phyloP scores from a whole-genome alignment of 805 yeast species.

The Kuraishia piskuri region DNA sequence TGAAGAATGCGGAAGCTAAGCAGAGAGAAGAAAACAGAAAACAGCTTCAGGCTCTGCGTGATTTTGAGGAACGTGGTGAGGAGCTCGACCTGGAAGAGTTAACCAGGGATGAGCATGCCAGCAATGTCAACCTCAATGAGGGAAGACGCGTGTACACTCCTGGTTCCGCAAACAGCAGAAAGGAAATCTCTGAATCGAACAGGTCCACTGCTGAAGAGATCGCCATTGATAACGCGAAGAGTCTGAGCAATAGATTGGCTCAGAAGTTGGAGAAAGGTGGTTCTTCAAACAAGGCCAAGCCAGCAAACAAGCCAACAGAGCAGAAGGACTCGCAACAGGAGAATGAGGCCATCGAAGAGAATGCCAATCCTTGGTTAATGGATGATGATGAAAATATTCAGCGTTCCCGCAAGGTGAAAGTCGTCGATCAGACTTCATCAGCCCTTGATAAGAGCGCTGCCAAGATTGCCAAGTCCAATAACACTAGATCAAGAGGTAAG shows the following conservation, averaged over 20 bases:
- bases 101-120: conserved; percentile 24
- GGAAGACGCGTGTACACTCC: conserved; percentile 85
- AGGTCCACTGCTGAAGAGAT: conserved; percentile 32
- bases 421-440: conserved; percentile 43
- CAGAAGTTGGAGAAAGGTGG: conserved; percentile 7
- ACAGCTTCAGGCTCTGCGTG: conserved; percentile 40
- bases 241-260: conserved; percentile 31
- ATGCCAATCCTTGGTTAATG: conserved; percentile 42
- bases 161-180: conserved; percentile 31
- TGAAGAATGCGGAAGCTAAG: conserved; percentile 81
- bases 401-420: conserved; percentile 36
- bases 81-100: conserved; percentile 26
- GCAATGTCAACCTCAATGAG: conserved; percentile 46
- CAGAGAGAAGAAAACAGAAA: conserved; percentile 50
- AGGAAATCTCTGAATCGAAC: conserved; percentile 26
- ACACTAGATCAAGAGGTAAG: conserved; percentile 23
- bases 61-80: conserved; percentile 36
- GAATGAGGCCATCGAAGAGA: conserved; percentile 14
- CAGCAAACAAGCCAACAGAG: not conserved
- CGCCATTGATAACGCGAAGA: conserved; percentile 40
- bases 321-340: not conserved
- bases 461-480: conserved; percentile 28
- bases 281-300: conserved; percentile 10
- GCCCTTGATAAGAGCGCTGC: conserved; percentile 37
- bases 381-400: conserved; percentile 22